Evolutionary conservation across 2,329 filamentous ascomycete species (phyloP).

Genomic region (Fusarium sp.): DNA sequence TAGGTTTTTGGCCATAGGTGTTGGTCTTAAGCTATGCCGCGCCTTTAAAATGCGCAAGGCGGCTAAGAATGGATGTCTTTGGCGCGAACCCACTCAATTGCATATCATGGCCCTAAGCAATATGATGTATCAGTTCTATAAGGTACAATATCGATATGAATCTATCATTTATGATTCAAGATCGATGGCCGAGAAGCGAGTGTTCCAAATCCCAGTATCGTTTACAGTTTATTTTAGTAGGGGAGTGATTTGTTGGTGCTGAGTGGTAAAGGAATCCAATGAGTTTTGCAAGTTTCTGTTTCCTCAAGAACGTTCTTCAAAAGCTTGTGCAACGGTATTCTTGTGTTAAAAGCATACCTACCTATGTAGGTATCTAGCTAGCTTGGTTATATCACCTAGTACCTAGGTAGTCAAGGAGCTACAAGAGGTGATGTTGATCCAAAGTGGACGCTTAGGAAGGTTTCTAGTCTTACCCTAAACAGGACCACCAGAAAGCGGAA

Average conservation of each 20-base stretch:
- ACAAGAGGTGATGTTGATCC: neutral
- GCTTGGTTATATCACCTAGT: neutral
- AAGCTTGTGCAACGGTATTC: no score
- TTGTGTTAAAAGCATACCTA: no score
- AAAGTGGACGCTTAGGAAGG: neutral
- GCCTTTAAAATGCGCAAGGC: neutral
- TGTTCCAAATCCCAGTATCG: neutral
- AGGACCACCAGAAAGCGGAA: neutral
- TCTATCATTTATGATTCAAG: neutral
- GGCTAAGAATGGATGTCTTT: neutral
- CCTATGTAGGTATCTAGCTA: no score
- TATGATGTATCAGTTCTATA: conserved; percentile 14
- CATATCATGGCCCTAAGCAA: neutral
- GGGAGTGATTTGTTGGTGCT: no score
- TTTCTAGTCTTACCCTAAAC: conserved; percentile 1
- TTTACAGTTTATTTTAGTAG: neutral
- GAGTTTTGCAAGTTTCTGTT: neutral
- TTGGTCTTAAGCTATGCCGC: neutral
- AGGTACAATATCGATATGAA: neutral
- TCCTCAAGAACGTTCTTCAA: no score
- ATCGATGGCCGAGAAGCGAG: neutral
- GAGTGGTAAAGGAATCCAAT: neutral
- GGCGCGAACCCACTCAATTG: conserved; percentile 4
- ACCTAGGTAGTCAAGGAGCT: neutral
- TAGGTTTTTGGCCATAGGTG: neutral